Evolutionary conservation across 805 yeast species (phyloP).

Genomic region (Isabelozyma rhagii): DNA sequence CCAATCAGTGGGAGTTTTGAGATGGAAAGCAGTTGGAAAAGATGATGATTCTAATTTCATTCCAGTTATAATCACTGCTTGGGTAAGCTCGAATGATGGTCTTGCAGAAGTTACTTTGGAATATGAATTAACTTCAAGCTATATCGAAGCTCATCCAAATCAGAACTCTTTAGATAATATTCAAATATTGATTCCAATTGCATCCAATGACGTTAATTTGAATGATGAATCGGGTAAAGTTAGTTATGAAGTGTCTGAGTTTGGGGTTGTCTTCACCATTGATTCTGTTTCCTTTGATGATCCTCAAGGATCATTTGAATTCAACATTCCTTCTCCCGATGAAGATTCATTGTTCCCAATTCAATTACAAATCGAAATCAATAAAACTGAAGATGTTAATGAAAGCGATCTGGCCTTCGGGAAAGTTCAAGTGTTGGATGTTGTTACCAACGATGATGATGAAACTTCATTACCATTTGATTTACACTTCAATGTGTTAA

Average conservation of each 20-base stretch:
- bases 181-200: constrained; percentile 61
- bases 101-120: constrained; percentile 78
- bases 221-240: constrained; percentile 49
- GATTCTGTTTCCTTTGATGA: constrained; percentile 50
- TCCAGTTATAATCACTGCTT: constrained; percentile 77
- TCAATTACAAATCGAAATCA: constrained; percentile 58
- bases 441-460: constrained; percentile 49
- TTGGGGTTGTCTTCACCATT: constrained; percentile 67
- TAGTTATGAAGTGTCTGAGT: constrained; percentile 57
- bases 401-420: constrained; percentile 53
- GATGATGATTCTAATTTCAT: constrained; percentile 51
- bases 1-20: constrained; percentile 83
- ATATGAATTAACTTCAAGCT: constrained; percentile 63
- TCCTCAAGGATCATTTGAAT: constrained; percentile 73
- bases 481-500: constrained; percentile 51
- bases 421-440: constrained; percentile 59
- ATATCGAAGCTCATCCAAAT: constrained; percentile 21
- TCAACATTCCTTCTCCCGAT: constrained; percentile 66
- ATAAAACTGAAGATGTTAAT: constrained; percentile 37
- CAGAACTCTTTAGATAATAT: constrained; percentile 51
- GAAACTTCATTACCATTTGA: constrained; percentile 67
- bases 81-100: constrained; percentile 71
- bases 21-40: constrained; percentile 81
- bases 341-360: constrained; percentile 92
- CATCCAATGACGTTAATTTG: constrained; percentile 52